Conservation (phyloP, 192 early-diverging fungal genomes). For the Podila clonocystis region DNA sequence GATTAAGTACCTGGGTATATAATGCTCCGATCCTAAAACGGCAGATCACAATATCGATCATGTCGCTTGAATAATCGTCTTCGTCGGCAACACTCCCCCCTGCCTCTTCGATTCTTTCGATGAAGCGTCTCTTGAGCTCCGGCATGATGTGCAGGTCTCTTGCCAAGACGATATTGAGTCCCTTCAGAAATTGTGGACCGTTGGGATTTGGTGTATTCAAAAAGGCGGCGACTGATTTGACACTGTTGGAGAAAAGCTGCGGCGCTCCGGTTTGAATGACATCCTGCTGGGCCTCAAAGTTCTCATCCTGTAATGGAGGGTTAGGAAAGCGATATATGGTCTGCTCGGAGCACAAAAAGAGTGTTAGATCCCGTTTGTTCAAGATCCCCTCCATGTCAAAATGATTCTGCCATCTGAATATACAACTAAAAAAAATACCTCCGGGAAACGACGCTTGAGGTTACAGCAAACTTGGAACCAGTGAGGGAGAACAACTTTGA, state of each 20-base stretch:
- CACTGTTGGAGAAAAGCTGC: constrained; percentile 24
- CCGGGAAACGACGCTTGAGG: constrained; percentile 58
- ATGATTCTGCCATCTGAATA: not conserved
- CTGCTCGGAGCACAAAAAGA: constrained; percentile 4
- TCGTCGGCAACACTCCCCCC: constrained; percentile 13
- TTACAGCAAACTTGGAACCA: constrained; percentile 78
- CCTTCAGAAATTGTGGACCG: constrained; percentile 4
- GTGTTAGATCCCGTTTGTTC: no score
- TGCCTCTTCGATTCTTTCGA: constrained; percentile 23
- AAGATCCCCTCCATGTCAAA: not conserved
- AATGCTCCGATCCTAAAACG: constrained; percentile 23
- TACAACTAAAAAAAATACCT: constrained; percentile 51
- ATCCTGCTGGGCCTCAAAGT: not conserved
- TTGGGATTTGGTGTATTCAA: constrained; percentile 8
- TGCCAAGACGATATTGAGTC: constrained; percentile 10
- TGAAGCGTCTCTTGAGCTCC: constrained; percentile 9
- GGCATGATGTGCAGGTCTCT: constrained; percentile 22
- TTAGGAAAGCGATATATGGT: constrained; percentile 44
- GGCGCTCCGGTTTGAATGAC: not conserved
- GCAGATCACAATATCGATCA: constrained; percentile 43
- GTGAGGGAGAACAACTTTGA: constrained; percentile 73
- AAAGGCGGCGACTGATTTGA: constrained; percentile 25
- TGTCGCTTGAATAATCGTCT: constrained; percentile 20
- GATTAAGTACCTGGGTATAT: constrained; percentile 30
- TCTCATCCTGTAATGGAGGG: constrained; percentile 27